Evolutionary conservation across 768 basidiomycete species (phyloP), one percentile per base, ranked within the genome.

Genomic region (Boletellus ananiceps): DNA sequence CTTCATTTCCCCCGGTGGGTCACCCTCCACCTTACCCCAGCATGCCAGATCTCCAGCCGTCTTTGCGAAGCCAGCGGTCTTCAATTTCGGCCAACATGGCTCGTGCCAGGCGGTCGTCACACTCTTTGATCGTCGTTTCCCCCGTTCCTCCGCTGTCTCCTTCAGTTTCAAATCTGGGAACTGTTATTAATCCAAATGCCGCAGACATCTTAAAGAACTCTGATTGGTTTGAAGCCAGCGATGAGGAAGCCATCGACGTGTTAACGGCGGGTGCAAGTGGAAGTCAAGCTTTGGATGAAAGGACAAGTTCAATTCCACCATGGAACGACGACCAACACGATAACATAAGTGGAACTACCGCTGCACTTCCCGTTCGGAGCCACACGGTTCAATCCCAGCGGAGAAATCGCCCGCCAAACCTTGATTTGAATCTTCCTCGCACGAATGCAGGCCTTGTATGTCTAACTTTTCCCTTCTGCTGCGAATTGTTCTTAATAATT

Each of bases 161-260:
- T 62, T 72, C 34, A 58, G 63, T 53, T 59, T 74, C 49, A 69
- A 74, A 34, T 56, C 64, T 37, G 56, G 68, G 37, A 59, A 65
- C 44, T 29, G 59, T 60, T 14, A 59, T 62, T 15, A 61, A 69
- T 52, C 54, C 62, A 13, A 68, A 66, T 41, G 74, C 75, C 60
- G 62, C 71, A 52, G 54, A 53, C 11, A 64, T 80, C 14, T 78
- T 67, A 8, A 84, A 84, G 61, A 71, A 63, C 48, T 77, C 67
- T 48, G 79, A 93, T 58, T 89, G 92, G 90, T 72, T 79, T 47
- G 82, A 88, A 63, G 69, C 79, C 5, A 91, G 88, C 57, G 90
- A 93, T 54, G 90, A 93, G 47, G 90, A 93, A 65, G 90, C 88
- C 13, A 88, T 93, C 46, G 82, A 89, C 58, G 70, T 88, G 36